Evolutionary conservation across 2,329 filamentous ascomycete species (phyloP).

Genomic region (Tolypocladium pustulatum): DNA sequence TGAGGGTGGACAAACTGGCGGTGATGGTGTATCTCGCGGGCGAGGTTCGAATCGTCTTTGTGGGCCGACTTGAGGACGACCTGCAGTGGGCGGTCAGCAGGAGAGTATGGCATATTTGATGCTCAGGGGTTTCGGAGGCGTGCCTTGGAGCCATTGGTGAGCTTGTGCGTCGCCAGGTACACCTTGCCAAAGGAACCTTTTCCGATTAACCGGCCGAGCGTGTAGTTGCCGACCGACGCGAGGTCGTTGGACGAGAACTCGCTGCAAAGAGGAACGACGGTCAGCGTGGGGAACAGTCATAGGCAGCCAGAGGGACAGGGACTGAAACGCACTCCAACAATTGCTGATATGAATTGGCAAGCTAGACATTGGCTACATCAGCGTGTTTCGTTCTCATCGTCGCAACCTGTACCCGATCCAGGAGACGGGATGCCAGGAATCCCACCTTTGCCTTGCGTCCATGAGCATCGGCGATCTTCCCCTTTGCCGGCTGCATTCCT

Average conservation of each 20-base stretch:
- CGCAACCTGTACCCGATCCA: neutral
- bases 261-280: conserved; percentile 35
- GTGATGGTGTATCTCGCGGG: conserved; percentile 96
- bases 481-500: conserved; percentile 44
- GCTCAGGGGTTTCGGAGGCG: neutral
- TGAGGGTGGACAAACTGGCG: conserved; percentile 96
- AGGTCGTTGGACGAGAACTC: conserved; percentile 92
- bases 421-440: neutral
- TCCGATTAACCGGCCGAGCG: conserved; percentile 80
- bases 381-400: neutral
- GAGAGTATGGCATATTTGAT: conserved; percentile 11
- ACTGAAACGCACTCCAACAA: conserved; percentile 69
- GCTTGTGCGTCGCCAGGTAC: conserved; percentile 90
- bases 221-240: conserved; percentile 89
- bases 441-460: conserved; percentile 52
- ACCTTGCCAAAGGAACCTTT: conserved; percentile 99
- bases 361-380: conserved; percentile 39
- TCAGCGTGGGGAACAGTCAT: neutral
- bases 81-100: conserved; percentile 31
- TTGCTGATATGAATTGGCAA: conserved; percentile 93
- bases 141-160: conserved; percentile 97
- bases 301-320: neutral
- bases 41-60: conserved; percentile 90
- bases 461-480: conserved; percentile 42
- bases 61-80: conserved; percentile 97